Evolutionary conservation across 306 rosid species (phyloP), one percentile per base, ranked within the genome.

Genomic region (Cucurbita maxima): DNA sequence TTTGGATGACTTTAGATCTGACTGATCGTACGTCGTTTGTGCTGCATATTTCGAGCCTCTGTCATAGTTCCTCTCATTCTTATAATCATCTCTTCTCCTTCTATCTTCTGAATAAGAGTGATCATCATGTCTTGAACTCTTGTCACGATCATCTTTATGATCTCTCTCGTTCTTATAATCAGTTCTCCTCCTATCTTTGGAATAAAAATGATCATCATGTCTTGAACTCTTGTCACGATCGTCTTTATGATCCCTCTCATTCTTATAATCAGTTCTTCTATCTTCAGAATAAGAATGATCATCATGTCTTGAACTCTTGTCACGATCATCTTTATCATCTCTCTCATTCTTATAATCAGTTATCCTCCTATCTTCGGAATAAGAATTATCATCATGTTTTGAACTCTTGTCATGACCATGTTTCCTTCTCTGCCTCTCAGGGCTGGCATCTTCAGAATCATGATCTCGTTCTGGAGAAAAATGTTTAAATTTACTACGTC

Each of bases 401-500:
- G 79, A 60, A 8, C 47, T 56, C 77, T 47, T 80, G 64, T 36
- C 81, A 25, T 55, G 76, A 61, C 25, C 43, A 10, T 63, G 68
- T 81, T 78, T 87, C 77, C 86, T 72, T 76, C 73, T 81, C 70
- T 82, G 82, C 74, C 79, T 76, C 19, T 84, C 87, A 22, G 76
- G 67, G 30, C 51, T 73, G 41, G 73, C 86, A 82, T 83, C 82
- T 81, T 88, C 89, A 53, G 88, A 87, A 77, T 87, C 86, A 0
- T 82, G 84, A 20, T 69, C 77, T 2, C 72, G 72, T 66, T 73
- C 72, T 3, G 87, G 60, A 19, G 88, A 73, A 74, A 77, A 81
- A 64, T 73, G 77, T 43, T 89, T 87, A 37, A 86, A 88, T 73
- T 81, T 83, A 72, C 87, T 81, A 63, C 83, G 86, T 45, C 9